Evolutionary conservation across 768 basidiomycete genomes (phyloP), one percentile per base, ranked within the genome.

Genomic region (Trametes cinnabarina): DNA sequence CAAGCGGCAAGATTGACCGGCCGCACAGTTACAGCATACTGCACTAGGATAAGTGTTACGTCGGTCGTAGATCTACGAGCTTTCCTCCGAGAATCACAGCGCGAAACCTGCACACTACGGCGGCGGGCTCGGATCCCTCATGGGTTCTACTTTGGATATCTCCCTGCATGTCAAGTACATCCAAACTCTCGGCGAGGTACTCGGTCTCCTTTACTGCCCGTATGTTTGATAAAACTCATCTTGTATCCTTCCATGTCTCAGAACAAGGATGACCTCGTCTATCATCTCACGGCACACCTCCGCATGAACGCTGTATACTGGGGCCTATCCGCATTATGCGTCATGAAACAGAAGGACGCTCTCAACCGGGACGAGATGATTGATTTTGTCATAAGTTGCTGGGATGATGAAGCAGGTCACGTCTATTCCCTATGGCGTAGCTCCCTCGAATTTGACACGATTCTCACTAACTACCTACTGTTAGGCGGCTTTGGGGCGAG

Each of bases 301-400:
- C 90, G 96, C 7, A 78, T 99, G 73, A 98, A 98, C 71, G 96
- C 94, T 2, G 79, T 98, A 8, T 99, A 97, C 72, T 99, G 97
- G 97, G 97, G 94, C 8, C 76, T 94, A 39, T 93, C 90, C 0
- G 94, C 97, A 0, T 75, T 96, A 3, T 89, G 81, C 35, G 77
- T 94, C 44, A 90, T 98, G 86, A 83, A 80, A 1, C 82, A 81
- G 43, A 76, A 83, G 53, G 88, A 94, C 47, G 92, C 92, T 0
- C 76, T 99, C 50, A 82, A 90, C 63, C 75, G 86, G 39, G 84
- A 92, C 23, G 93, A 92, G 61, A 91, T 91, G 81, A 82, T 98
- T 28, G 79, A 80, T 2, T 98, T 91, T 69, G 93, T 98, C 50
- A 82, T 94, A 85, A 87, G 85, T 63, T 99, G 97, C 71, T 98